Evolutionary conservation across 345 rosid genomes (phyloP).

Genomic region (Schrenkiella parvula): DNA sequence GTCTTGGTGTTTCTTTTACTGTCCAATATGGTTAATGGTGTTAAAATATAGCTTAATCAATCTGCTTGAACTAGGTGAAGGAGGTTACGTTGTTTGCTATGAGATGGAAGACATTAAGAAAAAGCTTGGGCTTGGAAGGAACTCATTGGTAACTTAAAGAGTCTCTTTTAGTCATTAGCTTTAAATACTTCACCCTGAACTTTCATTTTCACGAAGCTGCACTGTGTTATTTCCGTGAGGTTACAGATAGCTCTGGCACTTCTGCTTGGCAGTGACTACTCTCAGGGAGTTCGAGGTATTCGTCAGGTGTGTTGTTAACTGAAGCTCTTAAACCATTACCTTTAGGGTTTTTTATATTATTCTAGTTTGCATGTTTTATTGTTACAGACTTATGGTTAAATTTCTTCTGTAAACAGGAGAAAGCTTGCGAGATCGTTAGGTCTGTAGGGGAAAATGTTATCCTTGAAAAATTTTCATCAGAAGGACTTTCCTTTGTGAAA

Average conservation of each 20-base stretch:
- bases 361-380: neutral
- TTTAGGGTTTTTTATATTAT: neutral
- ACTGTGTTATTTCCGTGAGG: too few relatives aligned
- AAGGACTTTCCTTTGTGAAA: constrained; percentile 53
- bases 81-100: constrained; percentile 80
- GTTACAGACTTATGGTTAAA: neutral
- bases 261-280: constrained; percentile 90
- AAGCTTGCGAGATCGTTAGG: constrained; percentile 76
- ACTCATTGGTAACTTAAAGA: constrained; percentile 64
- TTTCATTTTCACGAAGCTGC: too few relatives aligned
- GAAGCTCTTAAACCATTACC: constrained; percentile 7
- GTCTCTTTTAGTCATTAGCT: constrained; percentile 8
- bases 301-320: constrained; percentile 57
- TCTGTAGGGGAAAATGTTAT: constrained; percentile 59
- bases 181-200: too few relatives aligned
- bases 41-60: constrained; percentile 14
- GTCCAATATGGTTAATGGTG: neutral
- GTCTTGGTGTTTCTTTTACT: neutral
- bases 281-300: constrained; percentile 73
- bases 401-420: constrained; percentile 46
- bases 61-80: constrained; percentile 58
- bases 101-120: constrained; percentile 85
- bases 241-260: constrained; percentile 77
- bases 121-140: constrained; percentile 86
- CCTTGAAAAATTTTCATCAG: constrained; percentile 52